Evolutionary conservation across 139 green algal genomes (phyloP).

Genomic region (Nannochloris sp.): DNA sequence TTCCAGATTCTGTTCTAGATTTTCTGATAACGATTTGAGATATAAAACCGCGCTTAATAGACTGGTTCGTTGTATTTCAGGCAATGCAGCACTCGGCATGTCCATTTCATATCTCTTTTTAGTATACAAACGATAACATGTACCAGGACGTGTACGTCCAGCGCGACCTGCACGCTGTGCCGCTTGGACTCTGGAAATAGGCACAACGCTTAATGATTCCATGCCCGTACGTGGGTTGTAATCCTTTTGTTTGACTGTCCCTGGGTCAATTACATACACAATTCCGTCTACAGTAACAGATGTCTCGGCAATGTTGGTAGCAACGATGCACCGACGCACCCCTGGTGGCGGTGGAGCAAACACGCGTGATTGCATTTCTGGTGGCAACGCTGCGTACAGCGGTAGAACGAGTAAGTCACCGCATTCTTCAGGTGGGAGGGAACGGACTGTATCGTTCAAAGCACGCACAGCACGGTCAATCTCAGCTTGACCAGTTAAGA

Average conservation of each 20-base stretch:
- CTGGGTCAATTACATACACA: constrained; percentile 84
- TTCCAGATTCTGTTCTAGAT: neutral
- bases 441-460: constrained; percentile 50
- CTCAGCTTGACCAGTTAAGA: constrained; percentile 90
- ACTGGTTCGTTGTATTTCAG: constrained; percentile 90
- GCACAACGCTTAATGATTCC: constrained; percentile 74
- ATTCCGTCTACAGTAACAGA: constrained; percentile 84
- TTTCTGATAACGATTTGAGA: constrained; percentile 79
- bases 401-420: constrained; percentile 75
- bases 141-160: constrained; percentile 74
- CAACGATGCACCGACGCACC: constrained; percentile 76
- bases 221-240: constrained; percentile 82
- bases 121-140: constrained; percentile 94
- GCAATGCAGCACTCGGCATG: constrained; percentile 66
- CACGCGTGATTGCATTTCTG: constrained; percentile 75
- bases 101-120: constrained; percentile 64
- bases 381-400: constrained; percentile 84
- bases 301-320: constrained; percentile 97
- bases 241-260: constrained; percentile 87
- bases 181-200: constrained; percentile 66
- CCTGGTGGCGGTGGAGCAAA: constrained; percentile 65
- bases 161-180: constrained; percentile 83
- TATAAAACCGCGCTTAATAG: constrained; percentile 79
- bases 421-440: constrained; percentile 42
- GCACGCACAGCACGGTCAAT: constrained; percentile 71